phyloP scores from a whole-genome alignment of 2,329 filamentous ascomycete species.

The Parasarocladium wereldwijsianum region DNA sequence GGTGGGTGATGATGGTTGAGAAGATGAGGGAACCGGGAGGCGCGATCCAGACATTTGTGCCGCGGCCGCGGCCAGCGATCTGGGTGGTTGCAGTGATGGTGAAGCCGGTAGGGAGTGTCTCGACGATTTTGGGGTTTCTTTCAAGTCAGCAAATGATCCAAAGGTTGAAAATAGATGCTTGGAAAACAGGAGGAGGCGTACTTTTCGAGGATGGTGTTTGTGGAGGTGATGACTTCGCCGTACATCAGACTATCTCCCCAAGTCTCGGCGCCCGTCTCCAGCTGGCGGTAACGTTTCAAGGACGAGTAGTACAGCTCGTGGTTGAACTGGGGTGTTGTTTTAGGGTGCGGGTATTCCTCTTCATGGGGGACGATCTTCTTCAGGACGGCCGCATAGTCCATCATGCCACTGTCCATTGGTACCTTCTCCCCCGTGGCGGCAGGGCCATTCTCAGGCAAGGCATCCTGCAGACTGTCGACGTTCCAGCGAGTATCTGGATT shows the following conservation, averaged over 20 bases:
- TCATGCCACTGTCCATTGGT: conserved; percentile 46
- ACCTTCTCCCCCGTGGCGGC: conserved; percentile 9
- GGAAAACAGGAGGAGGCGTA: conserved; percentile 17
- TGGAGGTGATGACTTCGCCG: conserved; percentile 84
- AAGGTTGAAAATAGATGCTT: conserved; percentile 2
- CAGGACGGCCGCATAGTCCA: conserved; percentile 59
- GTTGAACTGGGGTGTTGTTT: conserved; percentile 75
- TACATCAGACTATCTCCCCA: conserved; percentile 77
- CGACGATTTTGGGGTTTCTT: conserved; percentile 65
- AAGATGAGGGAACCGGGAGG: conserved; percentile 78
- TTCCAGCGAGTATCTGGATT: conserved; percentile 47
- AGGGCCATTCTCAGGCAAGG: conserved; percentile 23
- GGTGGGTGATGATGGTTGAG: conserved; percentile 76
- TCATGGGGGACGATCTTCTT: conserved; percentile 68
- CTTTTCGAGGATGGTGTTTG: conserved; percentile 87
- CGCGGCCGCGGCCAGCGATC: conserved; percentile 74
- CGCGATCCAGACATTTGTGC: conserved; percentile 88
- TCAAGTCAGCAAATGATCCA: neutral
- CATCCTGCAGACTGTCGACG: conserved; percentile 36
- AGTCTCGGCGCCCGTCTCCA: conserved; percentile 38
- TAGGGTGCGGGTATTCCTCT: conserved; percentile 47
- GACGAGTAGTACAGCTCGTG: conserved; percentile 65
- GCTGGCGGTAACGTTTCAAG: conserved; percentile 48
- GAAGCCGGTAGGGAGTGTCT: conserved; percentile 69
- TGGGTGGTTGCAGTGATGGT: conserved; percentile 79